These are phyloP conservation scores for Ramaria sp. DNA, from an alignment of 768 basidiomycete genomes.

Conservation along the genomic window DNA sequence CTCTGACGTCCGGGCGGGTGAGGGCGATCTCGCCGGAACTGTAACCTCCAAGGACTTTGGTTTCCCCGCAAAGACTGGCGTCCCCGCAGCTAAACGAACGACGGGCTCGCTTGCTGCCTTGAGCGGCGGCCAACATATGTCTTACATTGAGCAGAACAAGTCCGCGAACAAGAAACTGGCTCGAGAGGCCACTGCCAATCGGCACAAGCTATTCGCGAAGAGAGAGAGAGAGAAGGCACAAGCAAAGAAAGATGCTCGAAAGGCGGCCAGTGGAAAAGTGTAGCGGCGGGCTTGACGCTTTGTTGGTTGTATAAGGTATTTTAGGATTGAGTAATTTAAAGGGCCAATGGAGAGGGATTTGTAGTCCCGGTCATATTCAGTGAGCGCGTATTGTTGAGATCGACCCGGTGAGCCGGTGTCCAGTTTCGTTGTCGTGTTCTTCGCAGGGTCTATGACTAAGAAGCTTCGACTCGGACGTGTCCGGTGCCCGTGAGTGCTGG, in stretches of 20 bases:
- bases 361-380: too few relatives aligned
- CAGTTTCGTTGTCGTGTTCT: too few relatives aligned
- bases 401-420: too few relatives aligned
- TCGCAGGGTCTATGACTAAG: too few relatives aligned
- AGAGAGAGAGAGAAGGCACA: slow-evolving; percentile 66
- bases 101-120: slow-evolving; percentile 75
- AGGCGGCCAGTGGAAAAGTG: slow-evolving; percentile 14
- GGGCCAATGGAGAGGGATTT: too few relatives aligned
- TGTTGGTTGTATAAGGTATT: neutral
- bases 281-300: neutral
- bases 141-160: slow-evolving; percentile 87
- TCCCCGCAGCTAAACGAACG: slow-evolving; percentile 63
- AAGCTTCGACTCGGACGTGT: too few relatives aligned
- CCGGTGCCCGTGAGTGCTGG: too few relatives aligned
- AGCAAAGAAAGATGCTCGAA: slow-evolving; percentile 34
- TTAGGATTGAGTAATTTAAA: neutral
- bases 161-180: slow-evolving; percentile 77
- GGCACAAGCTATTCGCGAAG: slow-evolving; percentile 76
- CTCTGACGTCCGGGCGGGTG: slow-evolving; percentile 70
- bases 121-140: slow-evolving; percentile 87
- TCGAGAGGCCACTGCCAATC: slow-evolving; percentile 31
- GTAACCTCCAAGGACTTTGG: slow-evolving; percentile 84
- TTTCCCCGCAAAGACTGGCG: slow-evolving; percentile 36
- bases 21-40: slow-evolving; percentile 78
- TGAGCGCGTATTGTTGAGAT: too few relatives aligned